phyloP scores from a whole-genome alignment of 2,329 filamentous ascomycete species.

The Pyrenophora teres region DNA sequence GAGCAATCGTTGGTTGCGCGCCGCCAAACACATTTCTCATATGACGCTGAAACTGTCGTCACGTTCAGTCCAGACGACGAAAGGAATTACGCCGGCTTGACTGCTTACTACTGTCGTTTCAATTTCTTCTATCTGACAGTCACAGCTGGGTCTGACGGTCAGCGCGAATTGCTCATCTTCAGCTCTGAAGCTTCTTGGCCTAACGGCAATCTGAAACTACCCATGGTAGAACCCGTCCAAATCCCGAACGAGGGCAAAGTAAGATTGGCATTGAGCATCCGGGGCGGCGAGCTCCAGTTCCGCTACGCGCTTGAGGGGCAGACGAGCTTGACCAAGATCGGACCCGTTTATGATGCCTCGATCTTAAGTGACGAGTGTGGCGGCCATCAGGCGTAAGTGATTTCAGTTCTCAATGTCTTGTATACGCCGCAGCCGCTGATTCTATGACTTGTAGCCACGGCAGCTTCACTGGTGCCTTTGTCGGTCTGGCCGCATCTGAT shows the following conservation, averaged over 20 bases:
- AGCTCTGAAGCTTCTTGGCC: constrained; percentile 63
- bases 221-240: constrained; percentile 51
- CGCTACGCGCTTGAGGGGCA: constrained; percentile 58
- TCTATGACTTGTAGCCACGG: constrained; percentile 50
- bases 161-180: constrained; percentile 63
- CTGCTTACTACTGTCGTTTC: constrained; percentile 66
- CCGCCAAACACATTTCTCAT: constrained; percentile 64
- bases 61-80: constrained; percentile 62
- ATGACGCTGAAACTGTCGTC: constrained; percentile 62
- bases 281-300: constrained; percentile 61
- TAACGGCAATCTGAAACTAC: constrained; percentile 53
- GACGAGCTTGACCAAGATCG: constrained; percentile 54
- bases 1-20: constrained; percentile 61
- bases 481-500: constrained; percentile 43
- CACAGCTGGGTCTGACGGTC: constrained; percentile 60
- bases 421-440: not conserved
- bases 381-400: constrained; percentile 55
- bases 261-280: constrained; percentile 56
- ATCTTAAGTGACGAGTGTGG: constrained; percentile 67
- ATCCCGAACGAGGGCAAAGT: constrained; percentile 63
- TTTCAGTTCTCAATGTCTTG: not conserved
- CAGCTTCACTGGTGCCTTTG: constrained; percentile 64
- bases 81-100: constrained; percentile 64
- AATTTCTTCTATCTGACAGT: constrained; percentile 69
- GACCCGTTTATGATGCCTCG: constrained; percentile 62